Base-by-base conservation (phyloP, 1,139 yeast species). In the Yamadazyma mexicana region DNA sequence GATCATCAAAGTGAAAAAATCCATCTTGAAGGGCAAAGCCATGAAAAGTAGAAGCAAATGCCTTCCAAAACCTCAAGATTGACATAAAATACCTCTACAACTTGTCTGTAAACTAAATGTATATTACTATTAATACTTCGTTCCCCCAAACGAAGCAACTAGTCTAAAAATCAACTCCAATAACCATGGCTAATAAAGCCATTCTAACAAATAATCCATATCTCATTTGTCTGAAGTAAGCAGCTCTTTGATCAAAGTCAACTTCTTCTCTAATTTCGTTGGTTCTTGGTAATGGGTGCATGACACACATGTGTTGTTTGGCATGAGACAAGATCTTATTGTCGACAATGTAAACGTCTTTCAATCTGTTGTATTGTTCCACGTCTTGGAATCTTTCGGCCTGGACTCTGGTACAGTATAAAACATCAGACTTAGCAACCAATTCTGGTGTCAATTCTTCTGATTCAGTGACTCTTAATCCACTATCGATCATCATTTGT, bases 261-360 rank as follows among this genome's bases (percentile, higher is more conserved):
- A 94, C 98, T 72, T 94, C 98, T 69, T 89, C 98, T 59, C 87
- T 85, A 54, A 94, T 91, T 72, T 94, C 99, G 56, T 81, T 85
- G 51, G 88, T 89, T 69, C 99, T 87, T 62, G 99, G 99, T 57
- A 94, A 79, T 64, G 99, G 99, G 65, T 94, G 99, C 95, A 94
- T 85, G 48, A 94, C 86, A 66, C 96, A 89, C 98, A 92, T 92
- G 69, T 92, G 97, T 66, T 88, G 89, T 73, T 94, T 94, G 55
- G 98, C 98, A 62, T 85, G 81, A 37, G 89, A 77, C 62, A 94
- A 77, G 49, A 92, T 86, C 69, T 79, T 83, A 79, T 92, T 91
- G 71, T 92, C 96, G 50, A 94, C 95, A 58, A 88, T 78, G 67
- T 89, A 94, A 23, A 87, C 77, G 63, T 92, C 95, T 78, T 89